Base-by-base conservation (phyloP, 495 filamentous ascomycete species). In the Aspergillus diversus region DNA sequence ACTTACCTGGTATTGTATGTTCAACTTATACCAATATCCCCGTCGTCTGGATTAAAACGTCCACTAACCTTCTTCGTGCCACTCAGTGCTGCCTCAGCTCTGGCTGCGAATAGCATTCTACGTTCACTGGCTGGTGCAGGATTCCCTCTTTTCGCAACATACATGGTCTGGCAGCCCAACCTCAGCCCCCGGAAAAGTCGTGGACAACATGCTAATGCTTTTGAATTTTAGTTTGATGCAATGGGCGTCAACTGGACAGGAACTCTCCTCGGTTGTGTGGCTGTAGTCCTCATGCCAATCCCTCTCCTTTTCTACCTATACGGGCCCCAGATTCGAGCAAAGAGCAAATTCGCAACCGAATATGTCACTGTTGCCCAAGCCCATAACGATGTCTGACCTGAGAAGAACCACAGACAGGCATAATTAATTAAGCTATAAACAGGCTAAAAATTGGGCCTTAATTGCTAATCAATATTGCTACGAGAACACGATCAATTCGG, bases 61-160 rank as follows among this genome's bases (percentile, higher is more conserved):
- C 7, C 27, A 9, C 47, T 50, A 50, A 50, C 47, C 27, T 7
- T 9, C 5, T 21, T 12, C n/a, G 16, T 6, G 59, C 68, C 34
- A 63, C 48, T 33, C 11, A 86, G 81, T 70, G 92, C 92, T 37
- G 91, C 91, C 17, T 92, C 90, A 11, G 92, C 91, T 43, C 88
- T 96, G 50, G 92, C 92, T 13, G 92, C 87, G 34, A 95, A 96
- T 73, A 93, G 89, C 4, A 90, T 95, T 74, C 77, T 93, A 7
- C 89, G 92, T n/a, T 92, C 89, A 5, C 71, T 90, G 4, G 87
- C 83, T 55, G 92, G 88, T 31, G 89, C 89, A 7, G 87, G 81
- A 0, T 95, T 95, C 75, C 92, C 92, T 13, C 84, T 96, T 5
- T 96, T 96, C 71, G 81, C 86, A 0, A 83, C 77, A 5, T 88